phyloP scores from a whole-genome alignment of 495 filamentous ascomycete species.

The Schizothecium vesticola region DNA sequence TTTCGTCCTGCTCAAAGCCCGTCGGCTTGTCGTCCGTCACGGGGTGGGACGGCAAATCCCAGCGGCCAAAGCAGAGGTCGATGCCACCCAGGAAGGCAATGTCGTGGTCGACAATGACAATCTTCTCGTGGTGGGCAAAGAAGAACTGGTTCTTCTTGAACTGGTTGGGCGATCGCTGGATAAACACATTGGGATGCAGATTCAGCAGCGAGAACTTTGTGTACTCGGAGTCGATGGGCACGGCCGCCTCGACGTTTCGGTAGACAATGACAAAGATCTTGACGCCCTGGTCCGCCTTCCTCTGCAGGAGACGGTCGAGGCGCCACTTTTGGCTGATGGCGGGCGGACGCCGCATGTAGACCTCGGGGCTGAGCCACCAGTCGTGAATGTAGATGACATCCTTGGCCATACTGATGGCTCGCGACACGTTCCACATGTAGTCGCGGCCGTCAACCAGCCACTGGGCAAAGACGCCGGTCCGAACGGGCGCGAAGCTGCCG shows the following conservation, averaged over 20 bases:
- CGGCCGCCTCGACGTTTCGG: constrained; percentile 94
- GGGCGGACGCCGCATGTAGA: constrained; percentile 92
- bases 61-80: constrained; percentile 94
- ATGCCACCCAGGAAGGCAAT: constrained; percentile 95
- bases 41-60: constrained; percentile 91
- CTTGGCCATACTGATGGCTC: constrained; percentile 94
- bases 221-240: constrained; percentile 98
- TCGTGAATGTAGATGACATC: constrained; percentile 99
- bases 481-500: constrained; percentile 87
- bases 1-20: constrained; percentile 69
- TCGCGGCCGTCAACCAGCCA: constrained; percentile 97
- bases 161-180: constrained; percentile 93
- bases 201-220: constrained; percentile 97
- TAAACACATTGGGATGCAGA: constrained; percentile 91
- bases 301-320: constrained; percentile 87
- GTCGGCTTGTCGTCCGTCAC: constrained; percentile 91
- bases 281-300: constrained; percentile 89
- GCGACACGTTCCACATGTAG: constrained; percentile 98
- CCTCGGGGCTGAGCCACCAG: constrained; percentile 96
- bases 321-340: constrained; percentile 99
- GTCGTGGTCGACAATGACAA: constrained; percentile 92
- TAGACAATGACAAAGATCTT: constrained; percentile 99
- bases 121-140: constrained; percentile 97
- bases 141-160: constrained; percentile 99
- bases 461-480: constrained; percentile 81